Conservation (phyloP, 2,329 filamentous ascomycete genomes). For the Colletotrichum coccodes region DNA sequence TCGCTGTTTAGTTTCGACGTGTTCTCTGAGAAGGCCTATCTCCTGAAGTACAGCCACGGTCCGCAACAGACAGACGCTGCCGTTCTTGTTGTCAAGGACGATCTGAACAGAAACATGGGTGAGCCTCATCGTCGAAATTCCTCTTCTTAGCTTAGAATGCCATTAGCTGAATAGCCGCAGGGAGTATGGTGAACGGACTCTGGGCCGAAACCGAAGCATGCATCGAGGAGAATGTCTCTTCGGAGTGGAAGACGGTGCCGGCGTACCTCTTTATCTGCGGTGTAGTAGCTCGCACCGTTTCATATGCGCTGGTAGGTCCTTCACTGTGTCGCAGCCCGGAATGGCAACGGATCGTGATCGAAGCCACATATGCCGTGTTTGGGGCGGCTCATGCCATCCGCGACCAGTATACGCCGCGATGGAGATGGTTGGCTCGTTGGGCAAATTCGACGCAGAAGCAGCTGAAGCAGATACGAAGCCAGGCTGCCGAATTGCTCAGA, state of each 20-base stretch:
- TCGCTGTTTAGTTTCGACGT: not conserved
- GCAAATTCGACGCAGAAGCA: not conserved
- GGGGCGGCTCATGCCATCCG: not conserved
- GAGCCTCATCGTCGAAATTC: rapidly evolving
- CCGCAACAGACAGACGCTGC: not conserved
- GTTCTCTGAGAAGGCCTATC: not conserved
- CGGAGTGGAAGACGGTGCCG: not conserved
- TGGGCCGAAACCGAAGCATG: not conserved
- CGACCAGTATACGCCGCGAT: not conserved
- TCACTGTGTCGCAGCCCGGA: not conserved
- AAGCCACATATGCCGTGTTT: not conserved
- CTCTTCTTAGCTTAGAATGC: too few species aligned
- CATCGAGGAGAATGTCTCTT: not conserved
- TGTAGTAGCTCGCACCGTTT: not conserved
- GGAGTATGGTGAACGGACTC: not conserved
- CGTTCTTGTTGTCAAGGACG: not conserved
- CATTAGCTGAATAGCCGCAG: not conserved
- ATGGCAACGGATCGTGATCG: not conserved
- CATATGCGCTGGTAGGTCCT: not conserved
- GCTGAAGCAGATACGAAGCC: not conserved
- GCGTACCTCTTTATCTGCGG: not conserved
- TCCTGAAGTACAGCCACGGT: not conserved
- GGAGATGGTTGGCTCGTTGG: constrained; percentile 2
- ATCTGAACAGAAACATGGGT: not conserved
- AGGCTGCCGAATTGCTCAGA: not conserved